Base-by-base conservation (phyloP, 1,284 basidiomycete genomes). In the Peniophora sp. region DNA sequence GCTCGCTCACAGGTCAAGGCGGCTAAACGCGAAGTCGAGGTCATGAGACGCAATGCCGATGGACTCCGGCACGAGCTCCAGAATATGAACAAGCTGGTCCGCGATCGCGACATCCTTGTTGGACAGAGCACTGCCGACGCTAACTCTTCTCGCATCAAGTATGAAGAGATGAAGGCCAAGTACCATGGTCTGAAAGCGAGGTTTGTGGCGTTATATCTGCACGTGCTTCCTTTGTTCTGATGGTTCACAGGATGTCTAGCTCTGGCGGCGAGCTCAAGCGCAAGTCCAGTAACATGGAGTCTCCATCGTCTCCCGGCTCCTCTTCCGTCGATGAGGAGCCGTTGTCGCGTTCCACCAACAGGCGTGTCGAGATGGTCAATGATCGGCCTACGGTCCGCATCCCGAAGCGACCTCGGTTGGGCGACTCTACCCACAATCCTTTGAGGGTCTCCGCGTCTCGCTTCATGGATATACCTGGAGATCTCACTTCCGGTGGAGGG, bases 341-440 rank as follows among this genome's bases (percentile, higher is more conserved):
- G 5, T 6, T 32, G 27, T 32, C 27, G 27, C 27, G 27, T 32
- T 32, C 27, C 6, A 32, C 27, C 6, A 32, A 32, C 27, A 5
- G 45, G 15, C 32, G 34, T 39, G 41, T 35, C 47, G 48, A 39
- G 45, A 41, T 41, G n/a, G 39, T 41, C 41, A 24, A 24, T 1
- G 43, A 20, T n/a, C 55, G 60, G 5, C 58, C 58, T 14, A 54
- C 58, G 35, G 47, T 55, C 14, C 63, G 61, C 46, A 58, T 62
- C 34, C 54, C 56, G 9, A 66, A 66, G 52, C 63, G 64, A 12
- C 62, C 63, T 6, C 61, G 63, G 1, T 56, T 65, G 5, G 37
- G 47, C 44, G 23, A 17, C 32, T 39, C 24, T 49, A 32, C 12
- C 27, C 27, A 32, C 27, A 32, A 5, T 32, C 27, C 27, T 32